Base-by-base conservation (phyloP, 371 early-diverging fungal species). In the Circinella umbellata region DNA sequence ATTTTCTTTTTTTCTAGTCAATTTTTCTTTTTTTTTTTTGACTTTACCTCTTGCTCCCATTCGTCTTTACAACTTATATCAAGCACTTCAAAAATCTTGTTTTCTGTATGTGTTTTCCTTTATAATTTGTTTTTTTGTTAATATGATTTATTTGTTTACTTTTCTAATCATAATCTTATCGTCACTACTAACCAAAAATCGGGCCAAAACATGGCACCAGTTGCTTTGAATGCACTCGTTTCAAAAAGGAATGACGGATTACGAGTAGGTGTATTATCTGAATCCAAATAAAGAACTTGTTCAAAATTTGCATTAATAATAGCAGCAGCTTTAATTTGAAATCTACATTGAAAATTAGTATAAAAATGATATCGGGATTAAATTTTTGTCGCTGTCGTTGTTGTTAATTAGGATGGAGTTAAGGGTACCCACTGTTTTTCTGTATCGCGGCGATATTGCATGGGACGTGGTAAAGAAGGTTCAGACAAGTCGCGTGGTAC, bases 201-300 rank as follows among this genome's bases (percentile, higher is more conserved):
- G 0, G 84, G 84, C 89, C 89, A 89, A 51, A 89, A 85, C 35
- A 89, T 54, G 0, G 84, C 85, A 36, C 88, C 87, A 10, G 74
- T 81, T n/a, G 61, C 42, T 51, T 72, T 69, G 63, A 79, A 89
- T 49, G 73, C 79, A n/a, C 64, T 42, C 9, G 73, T 71, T 39
- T 81, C 74, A 71, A 89, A 89, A 27, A 87, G 63, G 38, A 77
- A 80, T 3, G 82, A 69, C 1, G 86, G 88, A 38, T 89, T 83
- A 18, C 68, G 59, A 0, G 81, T 69, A 6, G 83, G 80, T 1
- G 77, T 68, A 61, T 86, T 85, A 64, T 89, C 89, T n/a, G 85
- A 81, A 66, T 89, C 89, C 15, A 89, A 64, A 53, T 85, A 86
- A 20, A 89, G 51, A 0, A 86, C 72, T 42, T 88, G 73, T 62